A percentile compares a stretch with the other conserved stretches of the same genome.
phyloP scores from a whole-genome alignment of 2,329 filamentous ascomycete genomes.

The Emericellopsis atlantica region DNA sequence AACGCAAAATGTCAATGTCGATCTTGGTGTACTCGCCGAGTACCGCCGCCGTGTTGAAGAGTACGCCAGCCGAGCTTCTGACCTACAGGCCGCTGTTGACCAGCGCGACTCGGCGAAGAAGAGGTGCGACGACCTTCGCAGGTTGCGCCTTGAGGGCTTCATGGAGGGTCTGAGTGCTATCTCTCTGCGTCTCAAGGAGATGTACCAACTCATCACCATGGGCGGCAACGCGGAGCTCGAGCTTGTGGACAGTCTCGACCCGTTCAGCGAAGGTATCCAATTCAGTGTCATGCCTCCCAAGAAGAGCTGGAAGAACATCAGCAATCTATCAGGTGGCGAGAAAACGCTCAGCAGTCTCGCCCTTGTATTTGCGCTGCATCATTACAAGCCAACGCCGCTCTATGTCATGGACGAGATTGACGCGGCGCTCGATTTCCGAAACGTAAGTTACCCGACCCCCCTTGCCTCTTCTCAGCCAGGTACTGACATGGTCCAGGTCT shows the following conservation, averaged over 20 bases:
- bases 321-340: slow-evolving; percentile 88
- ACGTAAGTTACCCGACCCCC: slow-evolving; percentile 48
- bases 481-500: slow-evolving; percentile 46
- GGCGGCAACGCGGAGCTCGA: slow-evolving; percentile 96
- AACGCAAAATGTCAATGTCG: slow-evolving; percentile 77
- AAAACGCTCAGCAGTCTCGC: slow-evolving; percentile 92
- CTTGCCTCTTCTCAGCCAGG: not conserved
- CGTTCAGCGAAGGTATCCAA: slow-evolving; percentile 90
- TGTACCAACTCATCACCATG: slow-evolving; percentile 99
- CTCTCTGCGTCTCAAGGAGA: slow-evolving; percentile 90
- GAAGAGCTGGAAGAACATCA: slow-evolving; percentile 99
- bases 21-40: slow-evolving; percentile 77
- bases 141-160: slow-evolving; percentile 85
- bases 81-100: slow-evolving; percentile 65
- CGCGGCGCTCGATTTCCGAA: slow-evolving; percentile 92
- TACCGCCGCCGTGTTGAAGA: slow-evolving; percentile 81
- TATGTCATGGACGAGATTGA: slow-evolving; percentile 99
- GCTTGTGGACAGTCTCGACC: slow-evolving; percentile 89
- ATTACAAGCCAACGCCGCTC: slow-evolving; percentile 92
- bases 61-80: slow-evolving; percentile 67
- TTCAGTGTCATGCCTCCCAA: slow-evolving; percentile 99
- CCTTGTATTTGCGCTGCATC: slow-evolving; percentile 93
- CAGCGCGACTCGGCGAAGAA: slow-evolving; percentile 82
- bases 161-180: slow-evolving; percentile 96
- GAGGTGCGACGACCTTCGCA: slow-evolving; percentile 82